Base-by-base conservation (phyloP, 192 early-diverging fungal genomes). In the Backusella macrospora region DNA sequence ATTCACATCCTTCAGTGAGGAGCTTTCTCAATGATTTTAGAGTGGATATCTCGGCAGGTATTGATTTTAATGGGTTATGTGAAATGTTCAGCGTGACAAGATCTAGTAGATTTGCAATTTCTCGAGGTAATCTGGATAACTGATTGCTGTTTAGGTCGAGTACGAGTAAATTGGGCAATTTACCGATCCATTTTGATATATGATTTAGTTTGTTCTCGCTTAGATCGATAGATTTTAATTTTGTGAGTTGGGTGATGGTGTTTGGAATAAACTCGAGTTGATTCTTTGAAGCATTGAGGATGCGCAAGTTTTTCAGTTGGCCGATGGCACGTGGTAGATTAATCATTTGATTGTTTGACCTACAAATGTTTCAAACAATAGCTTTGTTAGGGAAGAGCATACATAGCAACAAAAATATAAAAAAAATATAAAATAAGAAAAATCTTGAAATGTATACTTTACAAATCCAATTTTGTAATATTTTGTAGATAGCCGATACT, bases 311-410 rank as follows among this genome's bases (percentile, higher is more conserved):
- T 46, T 85, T 86, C 49, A 95, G 76, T 68, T 92, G 88, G 13
- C 92, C 93, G 64, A 95, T 91, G 65, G 91, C 90, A 7, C 84
- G 75, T 15, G 94, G 94, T 70, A 95, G 86, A 46, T 78, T 76
- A 10, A 77, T 81, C 18, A 95, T 74, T 62, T 85, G 78, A 74
- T 95, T 95, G 83, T 89, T 89, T 78, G 91, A 94, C 73, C 93
- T 95, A 59, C 29, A 67, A 23, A 65, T 59, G 23, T 5, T 59
- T 18, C 26, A 23, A 26, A 59, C 3, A 52, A 52, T 26, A 59
- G 4, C 21, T 10, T 59, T 59, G 52, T 59, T 26, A 59, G 52
- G 21, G 26, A 59, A 59, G 26, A 59, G 52, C 21, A 59, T 47
- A 68, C 71, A 75, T 10, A 34, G 13, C 44, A 55, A 69, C 73